Conservation (phyloP, 2,329 filamentous ascomycete species). For the Ophiocordyceps robertsii region DNA sequence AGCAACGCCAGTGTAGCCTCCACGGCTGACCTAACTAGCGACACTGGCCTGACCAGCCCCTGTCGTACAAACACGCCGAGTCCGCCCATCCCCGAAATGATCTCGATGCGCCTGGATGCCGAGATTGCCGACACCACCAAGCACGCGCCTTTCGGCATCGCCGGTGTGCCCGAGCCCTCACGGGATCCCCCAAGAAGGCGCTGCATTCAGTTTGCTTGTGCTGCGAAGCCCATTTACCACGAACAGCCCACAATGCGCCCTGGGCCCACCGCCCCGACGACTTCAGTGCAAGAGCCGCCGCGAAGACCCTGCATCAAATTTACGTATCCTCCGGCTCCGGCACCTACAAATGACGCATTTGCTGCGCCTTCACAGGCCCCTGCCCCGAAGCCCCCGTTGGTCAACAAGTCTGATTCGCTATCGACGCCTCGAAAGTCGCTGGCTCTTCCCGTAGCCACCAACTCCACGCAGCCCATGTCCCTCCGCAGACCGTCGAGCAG, state of each 20-base stretch:
- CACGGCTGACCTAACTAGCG: conserved; percentile 86
- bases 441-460: conserved; percentile 7
- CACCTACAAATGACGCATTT: conserved; percentile 19
- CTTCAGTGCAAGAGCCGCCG: conserved; percentile 23
- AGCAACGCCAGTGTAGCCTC: conserved; percentile 73
- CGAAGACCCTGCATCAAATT: conserved; percentile 61
- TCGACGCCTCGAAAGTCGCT: conserved; percentile 18
- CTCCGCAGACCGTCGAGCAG: conserved; percentile 9
- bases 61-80: conserved; percentile 81
- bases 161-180: conserved; percentile 25
- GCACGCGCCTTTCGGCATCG: conserved; percentile 10
- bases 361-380: not conserved
- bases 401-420: conserved; percentile 12
- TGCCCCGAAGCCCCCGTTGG: conserved; percentile 2
- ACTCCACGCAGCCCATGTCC: conserved; percentile 10
- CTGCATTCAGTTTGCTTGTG: conserved; percentile 87
- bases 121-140: conserved; percentile 14
- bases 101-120: conserved; percentile 27
- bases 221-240: conserved; percentile 41
- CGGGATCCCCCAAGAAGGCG: conserved; percentile 49
- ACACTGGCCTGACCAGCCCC: conserved; percentile 80
- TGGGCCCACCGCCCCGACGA: conserved; percentile 17
- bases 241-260: conserved; percentile 22
- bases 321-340: conserved; percentile 48
- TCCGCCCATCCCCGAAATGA: conserved; percentile 57